phyloP scores from a whole-genome alignment of 2,329 filamentous ascomycete genomes.

The Ambrosiella beaveri region DNA sequence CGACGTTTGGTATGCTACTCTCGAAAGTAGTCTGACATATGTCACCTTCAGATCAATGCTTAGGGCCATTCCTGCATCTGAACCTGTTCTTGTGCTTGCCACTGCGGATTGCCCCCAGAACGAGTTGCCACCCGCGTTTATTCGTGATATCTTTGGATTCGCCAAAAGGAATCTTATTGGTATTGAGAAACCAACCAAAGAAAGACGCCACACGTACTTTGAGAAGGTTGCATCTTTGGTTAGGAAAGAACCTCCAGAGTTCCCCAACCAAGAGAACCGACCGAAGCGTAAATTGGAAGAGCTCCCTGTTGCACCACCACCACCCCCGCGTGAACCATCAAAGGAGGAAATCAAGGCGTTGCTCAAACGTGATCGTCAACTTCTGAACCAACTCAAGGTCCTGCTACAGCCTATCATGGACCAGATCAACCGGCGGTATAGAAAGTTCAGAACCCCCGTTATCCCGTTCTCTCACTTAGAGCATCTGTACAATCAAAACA shows the following conservation, averaged over 20 bases:
- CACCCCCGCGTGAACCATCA: constrained; percentile 47
- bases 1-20: constrained; percentile 62
- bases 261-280: constrained; percentile 70
- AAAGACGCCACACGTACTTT: constrained; percentile 66
- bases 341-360: constrained; percentile 69
- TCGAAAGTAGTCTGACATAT: constrained; percentile 48
- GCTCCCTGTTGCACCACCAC: constrained; percentile 56
- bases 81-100: constrained; percentile 77
- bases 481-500: constrained; percentile 70
- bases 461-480: constrained; percentile 57
- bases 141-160: constrained; percentile 70
- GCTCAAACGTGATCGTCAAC: constrained; percentile 66
- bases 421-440: constrained; percentile 79
- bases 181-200: constrained; percentile 46
- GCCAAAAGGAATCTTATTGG: constrained; percentile 61
- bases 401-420: constrained; percentile 92
- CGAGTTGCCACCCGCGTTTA: constrained; percentile 43
- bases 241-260: constrained; percentile 62
- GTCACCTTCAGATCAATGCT: constrained; percentile 73
- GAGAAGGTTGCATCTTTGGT: constrained; percentile 56
- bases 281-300: constrained; percentile 71
- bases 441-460: constrained; percentile 66
- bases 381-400: constrained; percentile 75
- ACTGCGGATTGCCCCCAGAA: constrained; percentile 55
- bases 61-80: constrained; percentile 68